Evolutionary conservation across 2,329 filamentous ascomycete genomes (phyloP).

Genomic region (Stemphylium vesicarium): DNA sequence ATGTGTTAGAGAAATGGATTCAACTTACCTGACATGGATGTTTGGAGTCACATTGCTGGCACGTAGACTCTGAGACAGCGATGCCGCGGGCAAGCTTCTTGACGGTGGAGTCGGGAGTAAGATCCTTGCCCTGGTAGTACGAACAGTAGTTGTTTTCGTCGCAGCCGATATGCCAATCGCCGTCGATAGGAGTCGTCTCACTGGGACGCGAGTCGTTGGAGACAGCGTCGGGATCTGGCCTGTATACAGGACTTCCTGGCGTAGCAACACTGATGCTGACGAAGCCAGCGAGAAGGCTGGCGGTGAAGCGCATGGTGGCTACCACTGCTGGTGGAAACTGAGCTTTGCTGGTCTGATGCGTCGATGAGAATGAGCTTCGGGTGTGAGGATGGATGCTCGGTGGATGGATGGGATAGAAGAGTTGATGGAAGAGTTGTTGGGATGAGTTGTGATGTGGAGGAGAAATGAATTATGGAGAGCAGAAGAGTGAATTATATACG

Average conservation of each 20-base stretch:
- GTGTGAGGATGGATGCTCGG: slow-evolving; percentile 9
- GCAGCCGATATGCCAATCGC: slow-evolving; percentile 16
- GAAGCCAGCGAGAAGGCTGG: slow-evolving; percentile 17
- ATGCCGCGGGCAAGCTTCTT: background rate
- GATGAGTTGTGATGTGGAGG: slow-evolving; percentile 14
- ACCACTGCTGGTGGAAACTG: background rate
- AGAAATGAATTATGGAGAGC: slow-evolving; percentile 5
- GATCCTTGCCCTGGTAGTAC: slow-evolving; percentile 3
- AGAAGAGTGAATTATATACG: slow-evolving; percentile 15
- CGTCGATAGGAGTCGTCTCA: background rate
- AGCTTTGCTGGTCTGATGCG: background rate
- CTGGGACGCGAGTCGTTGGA: background rate
- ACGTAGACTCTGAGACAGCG: no score
- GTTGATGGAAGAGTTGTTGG: slow-evolving; percentile 14
- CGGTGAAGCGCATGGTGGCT: slow-evolving; percentile 13
- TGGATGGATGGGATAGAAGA: slow-evolving; percentile 18
- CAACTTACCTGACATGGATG: no score
- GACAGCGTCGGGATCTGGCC: background rate
- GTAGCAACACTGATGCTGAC: slow-evolving; percentile 13
- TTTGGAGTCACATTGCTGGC: no score
- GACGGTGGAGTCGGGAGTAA: no score
- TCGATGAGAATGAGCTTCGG: slow-evolving; percentile 10
- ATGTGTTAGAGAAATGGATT: no score
- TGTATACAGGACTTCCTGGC: slow-evolving; percentile 3
- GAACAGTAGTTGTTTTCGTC: slow-evolving; percentile 9